These are phyloP conservation scores for Themeda triandra DNA, from an alignment of 176 grass and related monocot species.

Conservation along the genomic window DNA sequence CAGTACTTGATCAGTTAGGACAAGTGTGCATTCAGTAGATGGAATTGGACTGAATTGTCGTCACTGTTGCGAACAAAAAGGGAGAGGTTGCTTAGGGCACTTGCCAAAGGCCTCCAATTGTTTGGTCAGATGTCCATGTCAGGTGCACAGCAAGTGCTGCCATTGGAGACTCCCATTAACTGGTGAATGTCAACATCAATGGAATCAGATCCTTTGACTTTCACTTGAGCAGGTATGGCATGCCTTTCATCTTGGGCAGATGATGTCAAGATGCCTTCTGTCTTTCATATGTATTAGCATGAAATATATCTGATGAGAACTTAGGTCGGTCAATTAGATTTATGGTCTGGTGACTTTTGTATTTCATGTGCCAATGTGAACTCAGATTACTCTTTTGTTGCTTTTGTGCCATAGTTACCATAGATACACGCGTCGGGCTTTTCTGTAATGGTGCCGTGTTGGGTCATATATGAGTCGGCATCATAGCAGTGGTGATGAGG, in stretches of 20 bases:
- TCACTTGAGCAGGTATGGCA: conserved; percentile 1
- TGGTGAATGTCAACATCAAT: conserved; percentile 33
- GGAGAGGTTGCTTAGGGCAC: conserved; percentile 15
- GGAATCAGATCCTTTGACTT: conserved; percentile 42
- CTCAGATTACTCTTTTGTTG: not conserved
- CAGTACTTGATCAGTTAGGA: conserved; percentile 3
- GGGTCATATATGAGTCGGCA: not conserved
- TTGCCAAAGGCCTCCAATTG: conserved; percentile 8
- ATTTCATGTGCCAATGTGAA: not conserved
- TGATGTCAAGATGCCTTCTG: not conserved
- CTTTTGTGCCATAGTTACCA: not conserved
- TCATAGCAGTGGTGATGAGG: not conserved
- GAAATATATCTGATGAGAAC: not conserved
- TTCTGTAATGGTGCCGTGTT: not conserved
- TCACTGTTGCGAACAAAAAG: not conserved
- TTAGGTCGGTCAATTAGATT: not conserved
- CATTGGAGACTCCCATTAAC: conserved; percentile 30
- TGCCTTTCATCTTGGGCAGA: not conserved
- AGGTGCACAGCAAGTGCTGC: conserved; percentile 17
- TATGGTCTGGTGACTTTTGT: not conserved
- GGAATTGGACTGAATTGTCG: not conserved
- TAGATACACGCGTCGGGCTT: not conserved
- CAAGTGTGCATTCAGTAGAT: conserved; percentile 24
- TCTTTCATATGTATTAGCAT: not conserved
- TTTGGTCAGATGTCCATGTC: conserved; percentile 47